Evolutionary conservation across 495 filamentous ascomycete genomes (phyloP).

Genomic region (Talaromyces nanjingensis): DNA sequence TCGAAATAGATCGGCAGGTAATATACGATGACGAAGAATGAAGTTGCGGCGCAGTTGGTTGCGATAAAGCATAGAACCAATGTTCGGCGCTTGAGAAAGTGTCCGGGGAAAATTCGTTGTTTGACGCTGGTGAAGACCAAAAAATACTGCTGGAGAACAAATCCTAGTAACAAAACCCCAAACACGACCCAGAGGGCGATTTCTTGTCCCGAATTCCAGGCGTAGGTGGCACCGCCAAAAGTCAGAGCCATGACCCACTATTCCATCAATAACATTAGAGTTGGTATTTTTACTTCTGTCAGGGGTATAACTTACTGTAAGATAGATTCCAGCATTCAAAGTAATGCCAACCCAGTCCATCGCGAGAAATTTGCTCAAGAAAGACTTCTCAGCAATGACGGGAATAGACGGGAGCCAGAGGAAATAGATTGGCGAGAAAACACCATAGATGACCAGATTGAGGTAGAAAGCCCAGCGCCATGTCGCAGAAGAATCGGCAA

Average conservation of each 20-base stretch:
- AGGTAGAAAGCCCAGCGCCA: slow-evolving; percentile 63
- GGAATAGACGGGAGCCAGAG: slow-evolving; percentile 35
- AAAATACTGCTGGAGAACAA: slow-evolving; percentile 45
- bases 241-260: slow-evolving; percentile 15
- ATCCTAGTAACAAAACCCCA: slow-evolving; percentile 35
- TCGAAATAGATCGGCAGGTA: slow-evolving; percentile 48
- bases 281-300: neutral
- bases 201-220: slow-evolving; percentile 34
- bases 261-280: too few relatives aligned
- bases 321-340: slow-evolving; percentile 12
- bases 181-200: slow-evolving; percentile 44
- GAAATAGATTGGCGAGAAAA: slow-evolving; percentile 40
- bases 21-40: slow-evolving; percentile 31
- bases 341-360: slow-evolving; percentile 19
- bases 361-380: neutral
- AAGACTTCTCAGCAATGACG: slow-evolving; percentile 8
- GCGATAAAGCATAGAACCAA: slow-evolving; percentile 4
- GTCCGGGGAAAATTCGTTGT: slow-evolving; percentile 47
- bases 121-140: slow-evolving; percentile 38
- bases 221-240: slow-evolving; percentile 20
- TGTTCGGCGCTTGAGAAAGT: slow-evolving; percentile 38
- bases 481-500: slow-evolving; percentile 32
- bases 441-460: slow-evolving; percentile 46
- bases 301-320: slow-evolving; percentile 10
- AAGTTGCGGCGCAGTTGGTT: slow-evolving; percentile 17